Percentiles rank a stretch among this genome's conserved stretches.
Evolutionary conservation across 176 grass and related monocot species (phyloP).

Genomic region (Oryza meyeriana): DNA sequence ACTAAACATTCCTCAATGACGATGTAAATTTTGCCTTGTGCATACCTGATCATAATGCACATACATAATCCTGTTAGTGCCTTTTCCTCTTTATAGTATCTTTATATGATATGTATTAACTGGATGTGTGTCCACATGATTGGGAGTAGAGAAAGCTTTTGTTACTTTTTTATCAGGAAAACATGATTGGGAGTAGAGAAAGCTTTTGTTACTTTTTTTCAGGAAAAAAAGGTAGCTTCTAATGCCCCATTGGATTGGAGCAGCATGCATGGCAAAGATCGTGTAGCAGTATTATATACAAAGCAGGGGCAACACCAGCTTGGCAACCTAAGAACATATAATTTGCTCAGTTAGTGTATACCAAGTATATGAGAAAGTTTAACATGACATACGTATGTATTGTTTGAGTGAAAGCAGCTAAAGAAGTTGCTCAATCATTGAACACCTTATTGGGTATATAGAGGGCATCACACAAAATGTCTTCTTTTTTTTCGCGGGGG

Average conservation of each 20-base stretch:
- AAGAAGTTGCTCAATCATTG: slow-evolving; percentile 33
- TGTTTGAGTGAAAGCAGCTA: slow-evolving; percentile 15
- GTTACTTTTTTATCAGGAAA: not conserved
- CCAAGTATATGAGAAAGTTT: not conserved
- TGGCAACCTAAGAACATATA: not conserved
- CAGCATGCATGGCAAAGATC: not conserved
- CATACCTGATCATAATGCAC: not conserved
- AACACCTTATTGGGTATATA: not conserved
- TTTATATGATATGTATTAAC: not conserved
- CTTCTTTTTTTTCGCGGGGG: no score
- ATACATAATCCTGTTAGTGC: not conserved
- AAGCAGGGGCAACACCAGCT: not conserved
- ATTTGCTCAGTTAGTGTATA: not conserved
- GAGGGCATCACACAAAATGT: no score
- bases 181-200: not conserved
- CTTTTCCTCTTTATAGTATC: no score
- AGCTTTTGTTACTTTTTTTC: not conserved
- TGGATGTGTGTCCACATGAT: not conserved
- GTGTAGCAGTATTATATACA: not conserved
- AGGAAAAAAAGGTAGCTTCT: not conserved
- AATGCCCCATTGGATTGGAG: not conserved
- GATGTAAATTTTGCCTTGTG: not conserved
- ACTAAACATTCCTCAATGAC: not conserved
- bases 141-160: not conserved
- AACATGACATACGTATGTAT: not conserved